Base-by-base conservation (phyloP, 176 grass and related monocot genomes). In the Oryza nivara region DNA sequence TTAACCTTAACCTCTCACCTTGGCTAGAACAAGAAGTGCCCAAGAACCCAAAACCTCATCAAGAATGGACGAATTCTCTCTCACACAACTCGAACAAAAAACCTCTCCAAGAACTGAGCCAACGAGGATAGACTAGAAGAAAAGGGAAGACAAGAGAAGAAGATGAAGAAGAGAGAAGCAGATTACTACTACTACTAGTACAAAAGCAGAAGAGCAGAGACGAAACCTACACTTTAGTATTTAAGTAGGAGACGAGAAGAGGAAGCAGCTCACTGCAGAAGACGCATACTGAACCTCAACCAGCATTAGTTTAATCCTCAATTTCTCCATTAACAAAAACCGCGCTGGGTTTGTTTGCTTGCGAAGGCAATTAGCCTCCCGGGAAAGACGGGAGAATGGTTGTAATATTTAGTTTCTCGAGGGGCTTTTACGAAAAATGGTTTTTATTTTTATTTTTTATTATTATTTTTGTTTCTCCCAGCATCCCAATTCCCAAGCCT, bases 311-410 rank as follows among this genome's bases (percentile, higher is more conserved):
- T 68, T 48, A 84, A 11, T 72, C 44, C 54, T 20, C 54, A 17
- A 8, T 67, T 71, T 71, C 40, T 16, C 41, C 20, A 82, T 73
- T 86, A 86, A 73, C 54, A 34, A 90, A 86, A 83, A 34, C 75
- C 60, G 75, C 26, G 43, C 13, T 34, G 66, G 66, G 54, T 60
- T 89, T 89, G 87, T 89, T 89, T 89, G 75, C 80, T 58, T 89
- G 35, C 72, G 83, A 89, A 54, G 80, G 83, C 83, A 83, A 86
- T 86, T 66, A 58, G 13, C 65, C 76, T 74, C 16, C 54, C 54
- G 54, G 54, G 22, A 68, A 90, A 88, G 61, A 47, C 80, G 70
- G 58, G 68, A 17, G 23, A 13, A 28, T 82, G 49, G 51, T 56
- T 58, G 46, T 67, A 72, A 79, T 83, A 68, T 14, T 70, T 20